Evolutionary conservation across 1,284 basidiomycete genomes (phyloP).

Genomic region (Inonotus obliquus): DNA sequence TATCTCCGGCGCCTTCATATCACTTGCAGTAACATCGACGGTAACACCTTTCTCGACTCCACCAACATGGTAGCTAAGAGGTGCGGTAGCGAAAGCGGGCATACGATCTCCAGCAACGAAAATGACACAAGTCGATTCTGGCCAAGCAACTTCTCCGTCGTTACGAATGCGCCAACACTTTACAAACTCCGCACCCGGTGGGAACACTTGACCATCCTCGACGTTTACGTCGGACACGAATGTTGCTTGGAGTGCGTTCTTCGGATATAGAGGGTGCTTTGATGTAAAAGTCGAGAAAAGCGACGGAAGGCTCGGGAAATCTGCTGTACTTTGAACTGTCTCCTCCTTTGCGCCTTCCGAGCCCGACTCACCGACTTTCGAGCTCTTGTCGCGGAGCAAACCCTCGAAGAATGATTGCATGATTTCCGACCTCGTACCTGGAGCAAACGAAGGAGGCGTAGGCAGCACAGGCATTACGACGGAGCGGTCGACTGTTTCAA

Average conservation of each 20-base stretch:
- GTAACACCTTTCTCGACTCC: conserved; percentile 48
- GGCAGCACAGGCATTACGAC: conserved; percentile 3
- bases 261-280: background rate
- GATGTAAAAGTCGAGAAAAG: conserved; percentile 5
- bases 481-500: background rate
- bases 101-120: conserved; percentile 64
- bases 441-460: conserved; percentile 4
- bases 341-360: background rate
- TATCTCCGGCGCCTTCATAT: conserved; percentile 74
- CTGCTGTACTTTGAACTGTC: background rate
- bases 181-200: conserved; percentile 79
- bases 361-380: background rate
- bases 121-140: conserved; percentile 55
- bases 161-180: conserved; percentile 78
- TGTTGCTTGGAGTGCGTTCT: background rate
- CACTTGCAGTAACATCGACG: conserved; percentile 64
- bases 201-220: conserved; percentile 70
- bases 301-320: background rate
- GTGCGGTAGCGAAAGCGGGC: conserved; percentile 30
- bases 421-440: background rate
- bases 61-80: conserved; percentile 44
- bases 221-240: conserved; percentile 69
- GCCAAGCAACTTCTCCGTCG: conserved; percentile 60
- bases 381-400: background rate
- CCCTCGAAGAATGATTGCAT: background rate